These are phyloP conservation scores for Dendrothele bispora DNA, from an alignment of 768 basidiomycete genomes.

Conservation along the genomic window DNA sequence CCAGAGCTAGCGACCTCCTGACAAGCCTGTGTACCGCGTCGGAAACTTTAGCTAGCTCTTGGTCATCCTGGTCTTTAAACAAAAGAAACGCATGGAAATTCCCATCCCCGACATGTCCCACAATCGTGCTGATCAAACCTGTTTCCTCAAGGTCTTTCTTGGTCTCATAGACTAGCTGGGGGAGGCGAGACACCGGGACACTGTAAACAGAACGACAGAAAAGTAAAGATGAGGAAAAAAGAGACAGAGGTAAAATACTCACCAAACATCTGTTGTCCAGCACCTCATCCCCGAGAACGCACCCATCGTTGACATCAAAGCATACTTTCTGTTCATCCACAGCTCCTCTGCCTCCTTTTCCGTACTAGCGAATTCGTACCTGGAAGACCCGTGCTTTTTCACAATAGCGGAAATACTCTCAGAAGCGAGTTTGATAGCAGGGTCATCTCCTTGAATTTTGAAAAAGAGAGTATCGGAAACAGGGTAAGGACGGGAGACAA, in stretches of 20 bases:
- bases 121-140: conserved; percentile 59
- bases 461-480: conserved; percentile 83
- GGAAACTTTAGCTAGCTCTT: conserved; percentile 43
- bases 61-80: conserved; percentile 48
- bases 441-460: conserved; percentile 81
- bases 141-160: conserved; percentile 62
- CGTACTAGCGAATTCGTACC: conserved; percentile 71
- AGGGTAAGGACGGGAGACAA: conserved; percentile 61
- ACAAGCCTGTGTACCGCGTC: conserved; percentile 62
- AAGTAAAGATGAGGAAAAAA: background rate
- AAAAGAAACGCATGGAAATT: conserved; percentile 54
- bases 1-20: conserved; percentile 62
- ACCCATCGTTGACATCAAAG: conserved; percentile 68
- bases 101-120: conserved; percentile 79
- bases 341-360: conserved; percentile 74
- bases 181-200: conserved; percentile 66
- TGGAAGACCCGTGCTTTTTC: conserved; percentile 62
- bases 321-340: conserved; percentile 87
- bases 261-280: conserved; percentile 95
- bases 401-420: conserved; percentile 58
- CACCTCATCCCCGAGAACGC: conserved; percentile 60
- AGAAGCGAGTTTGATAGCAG: conserved; percentile 57
- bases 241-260: conserved; percentile 13
- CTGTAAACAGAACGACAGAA: background rate
- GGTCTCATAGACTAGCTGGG: conserved; percentile 65